Conservation (phyloP, 2,329 filamentous ascomycete species). For the Coleophoma eucalyptorum region DNA sequence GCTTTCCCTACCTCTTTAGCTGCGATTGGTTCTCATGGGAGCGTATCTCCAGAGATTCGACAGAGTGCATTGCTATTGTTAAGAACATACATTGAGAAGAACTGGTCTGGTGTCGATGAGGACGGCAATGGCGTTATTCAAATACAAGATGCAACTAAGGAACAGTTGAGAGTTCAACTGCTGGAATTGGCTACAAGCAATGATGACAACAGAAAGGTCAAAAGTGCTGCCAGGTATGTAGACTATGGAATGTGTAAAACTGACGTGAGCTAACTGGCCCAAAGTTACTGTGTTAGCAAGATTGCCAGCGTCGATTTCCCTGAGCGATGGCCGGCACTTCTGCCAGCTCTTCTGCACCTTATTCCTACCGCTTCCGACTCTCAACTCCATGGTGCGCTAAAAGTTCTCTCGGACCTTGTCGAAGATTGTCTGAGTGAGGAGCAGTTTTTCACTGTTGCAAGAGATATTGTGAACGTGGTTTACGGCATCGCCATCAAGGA, state of each 20-base stretch:
- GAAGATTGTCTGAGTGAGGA: constrained; percentile 92
- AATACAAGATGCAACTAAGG: constrained; percentile 70
- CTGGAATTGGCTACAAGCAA: constrained; percentile 73
- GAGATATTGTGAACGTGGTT: constrained; percentile 78
- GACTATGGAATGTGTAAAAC: neutral
- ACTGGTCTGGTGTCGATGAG: constrained; percentile 77
- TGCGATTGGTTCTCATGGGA: constrained; percentile 74
- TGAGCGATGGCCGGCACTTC: constrained; percentile 87
- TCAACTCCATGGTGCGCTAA: constrained; percentile 85
- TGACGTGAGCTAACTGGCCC: constrained; percentile 2
- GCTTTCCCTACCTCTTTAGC: constrained; percentile 77
- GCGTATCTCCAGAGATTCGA: constrained; percentile 70
- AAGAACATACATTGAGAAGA: constrained; percentile 76
- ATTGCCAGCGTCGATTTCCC: constrained; percentile 93
- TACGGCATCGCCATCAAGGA: constrained; percentile 79
- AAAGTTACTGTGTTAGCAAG: constrained; percentile 76
- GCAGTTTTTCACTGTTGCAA: constrained; percentile 88
- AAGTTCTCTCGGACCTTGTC: constrained; percentile 83
- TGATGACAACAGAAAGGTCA: constrained; percentile 77
- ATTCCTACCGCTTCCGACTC: constrained; percentile 72
- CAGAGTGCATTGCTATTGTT: constrained; percentile 79
- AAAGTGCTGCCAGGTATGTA: constrained; percentile 77
- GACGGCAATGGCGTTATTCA: constrained; percentile 55
- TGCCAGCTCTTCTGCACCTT: constrained; percentile 74
- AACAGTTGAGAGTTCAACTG: constrained; percentile 67